Percentiles rank a stretch among this genome's conserved stretches.
phyloP scores from a whole-genome alignment of 2,329 filamentous ascomycete species.

The Colletotrichum higginsianum region DNA sequence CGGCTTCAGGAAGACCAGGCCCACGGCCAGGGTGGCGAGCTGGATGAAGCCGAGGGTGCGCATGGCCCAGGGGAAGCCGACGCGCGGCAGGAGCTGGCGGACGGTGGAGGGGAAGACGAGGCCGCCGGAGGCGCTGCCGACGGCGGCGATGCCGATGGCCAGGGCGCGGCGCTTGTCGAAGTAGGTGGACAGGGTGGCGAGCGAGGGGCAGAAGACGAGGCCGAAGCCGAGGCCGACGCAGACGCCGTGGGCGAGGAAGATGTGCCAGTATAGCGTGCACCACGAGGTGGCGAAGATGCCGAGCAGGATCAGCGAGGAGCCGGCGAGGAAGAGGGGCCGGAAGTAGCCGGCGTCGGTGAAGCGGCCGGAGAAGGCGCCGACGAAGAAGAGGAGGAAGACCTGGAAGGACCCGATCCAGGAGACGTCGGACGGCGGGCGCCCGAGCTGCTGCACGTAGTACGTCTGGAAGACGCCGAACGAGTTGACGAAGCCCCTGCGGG shows the following conservation, averaged over 20 bases:
- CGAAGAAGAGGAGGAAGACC: conserved; percentile 58
- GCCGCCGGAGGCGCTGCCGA: conserved; percentile 69
- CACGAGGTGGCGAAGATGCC: conserved; percentile 63
- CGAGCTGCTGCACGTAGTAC: conserved; percentile 57
- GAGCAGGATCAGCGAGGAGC: conserved; percentile 56
- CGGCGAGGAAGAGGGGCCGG: conserved; percentile 54
- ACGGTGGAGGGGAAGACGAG: conserved; percentile 62
- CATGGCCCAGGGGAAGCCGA: conserved; percentile 71
- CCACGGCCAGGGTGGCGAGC: conserved; percentile 55
- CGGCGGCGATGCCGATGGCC: conserved; percentile 72
- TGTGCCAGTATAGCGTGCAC: conserved; percentile 62
- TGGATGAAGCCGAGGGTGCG: conserved; percentile 64
- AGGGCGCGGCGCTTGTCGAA: conserved; percentile 69
- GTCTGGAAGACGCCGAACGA: conserved; percentile 62
- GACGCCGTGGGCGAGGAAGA: conserved; percentile 65
- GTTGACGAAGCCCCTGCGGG: conserved; percentile 59
- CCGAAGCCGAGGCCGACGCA: conserved; percentile 67
- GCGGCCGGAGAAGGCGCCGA: conserved; percentile 59
- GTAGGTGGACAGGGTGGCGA: conserved; percentile 75
- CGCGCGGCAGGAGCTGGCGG: conserved; percentile 56
- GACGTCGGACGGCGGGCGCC: conserved; percentile 54
- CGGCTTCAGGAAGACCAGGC: conserved; percentile 56
- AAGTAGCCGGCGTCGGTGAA: conserved; percentile 62
- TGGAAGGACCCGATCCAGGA: conserved; percentile 63
- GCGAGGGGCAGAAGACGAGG: conserved; percentile 69